Conservation (phyloP, 768 basidiomycete species). For the Hygrocybe coccinea region DNA sequence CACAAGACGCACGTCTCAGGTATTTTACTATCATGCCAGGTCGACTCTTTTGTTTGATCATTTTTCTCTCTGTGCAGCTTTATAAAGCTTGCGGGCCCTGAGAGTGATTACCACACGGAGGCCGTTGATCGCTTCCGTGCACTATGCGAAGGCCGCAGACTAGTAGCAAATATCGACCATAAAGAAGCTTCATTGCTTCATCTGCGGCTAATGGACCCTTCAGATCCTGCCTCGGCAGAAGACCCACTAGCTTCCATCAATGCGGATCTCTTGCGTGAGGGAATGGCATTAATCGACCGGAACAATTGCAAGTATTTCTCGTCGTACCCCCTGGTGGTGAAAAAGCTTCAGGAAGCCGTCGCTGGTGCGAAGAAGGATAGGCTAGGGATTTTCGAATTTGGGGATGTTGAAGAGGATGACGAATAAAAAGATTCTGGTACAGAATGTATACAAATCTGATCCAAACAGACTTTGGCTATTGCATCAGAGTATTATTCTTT, state of each 20-base stretch:
- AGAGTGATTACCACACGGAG: conserved; percentile 84
- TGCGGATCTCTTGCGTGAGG: conserved; percentile 83
- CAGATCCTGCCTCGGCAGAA: conserved; percentile 58
- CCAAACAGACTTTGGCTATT: too few relatives aligned
- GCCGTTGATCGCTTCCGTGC: conserved; percentile 81
- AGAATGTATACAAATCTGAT: too few relatives aligned
- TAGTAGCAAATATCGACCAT: conserved; percentile 94
- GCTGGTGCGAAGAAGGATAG: conserved; percentile 67
- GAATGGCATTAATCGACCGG: conserved; percentile 74
- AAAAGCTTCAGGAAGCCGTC: conserved; percentile 58
- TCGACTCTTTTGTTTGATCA: not conserved
- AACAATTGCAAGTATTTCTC: conserved; percentile 69
- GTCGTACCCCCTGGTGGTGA: conserved; percentile 63
- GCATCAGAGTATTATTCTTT: too few relatives aligned
- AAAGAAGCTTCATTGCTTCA: conserved; percentile 75
- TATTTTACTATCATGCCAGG: conserved; percentile 22
- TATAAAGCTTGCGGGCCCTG: conserved; percentile 71
- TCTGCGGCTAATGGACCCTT: conserved; percentile 88
- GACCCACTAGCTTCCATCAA: conserved; percentile 82
- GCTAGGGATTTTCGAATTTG: conserved; percentile 84
- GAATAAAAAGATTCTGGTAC: too few relatives aligned
- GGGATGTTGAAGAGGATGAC: conserved; percentile 86
- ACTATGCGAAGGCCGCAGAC: conserved; percentile 86
- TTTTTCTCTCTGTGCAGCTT: conserved; percentile 49
- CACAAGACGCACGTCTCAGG: conserved; percentile 91